Conservation (phyloP, 305 asterid species). For the Fraxinus paxiana region DNA sequence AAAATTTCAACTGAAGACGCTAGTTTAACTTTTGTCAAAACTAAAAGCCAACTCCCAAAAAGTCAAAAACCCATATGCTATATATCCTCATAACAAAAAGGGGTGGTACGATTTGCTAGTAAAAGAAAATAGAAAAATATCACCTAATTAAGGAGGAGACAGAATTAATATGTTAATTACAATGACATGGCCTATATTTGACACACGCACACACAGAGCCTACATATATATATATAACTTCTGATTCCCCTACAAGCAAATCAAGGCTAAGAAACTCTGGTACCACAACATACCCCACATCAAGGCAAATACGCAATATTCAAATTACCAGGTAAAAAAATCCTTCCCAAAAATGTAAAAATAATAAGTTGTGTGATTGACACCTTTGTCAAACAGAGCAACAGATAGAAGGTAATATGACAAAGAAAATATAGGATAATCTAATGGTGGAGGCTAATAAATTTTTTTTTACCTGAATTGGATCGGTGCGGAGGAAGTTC, state of each 20-base stretch:
- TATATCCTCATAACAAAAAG: not conserved
- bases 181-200: not conserved
- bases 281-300: not conserved
- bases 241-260: not conserved
- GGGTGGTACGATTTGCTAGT: not conserved
- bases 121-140: not conserved
- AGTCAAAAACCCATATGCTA: not conserved
- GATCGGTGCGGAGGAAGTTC: conserved; percentile 74
- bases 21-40: not conserved
- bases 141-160: not conserved
- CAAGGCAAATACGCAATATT: not conserved
- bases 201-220: not conserved
- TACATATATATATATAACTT: not conserved
- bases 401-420: not conserved
- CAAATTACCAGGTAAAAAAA: not conserved
- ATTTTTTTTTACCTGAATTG: conserved; percentile 71
- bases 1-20: not conserved
- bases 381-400: not conserved
- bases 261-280: not conserved
- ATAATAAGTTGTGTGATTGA: not conserved
- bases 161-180: not conserved
- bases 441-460: not conserved
- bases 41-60: not conserved
- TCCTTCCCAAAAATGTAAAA: not conserved
- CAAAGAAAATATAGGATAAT: not conserved